Percentiles rank a stretch among this genome's conserved stretches.
Evolutionary conservation across 169 alveolate species (phyloP).

Genomic region (Plasmodium vinckei): DNA sequence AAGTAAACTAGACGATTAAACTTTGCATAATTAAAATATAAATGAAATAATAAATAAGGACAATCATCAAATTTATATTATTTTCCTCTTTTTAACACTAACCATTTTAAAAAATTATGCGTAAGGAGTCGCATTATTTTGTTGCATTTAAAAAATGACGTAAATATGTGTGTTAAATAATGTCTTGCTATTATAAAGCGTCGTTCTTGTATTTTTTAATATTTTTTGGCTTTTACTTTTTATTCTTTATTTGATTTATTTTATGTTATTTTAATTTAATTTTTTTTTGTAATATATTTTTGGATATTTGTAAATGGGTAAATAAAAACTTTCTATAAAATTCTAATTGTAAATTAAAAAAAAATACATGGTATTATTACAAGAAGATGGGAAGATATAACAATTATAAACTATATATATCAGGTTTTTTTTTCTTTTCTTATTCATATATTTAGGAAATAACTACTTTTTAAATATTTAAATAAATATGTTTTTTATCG

Average conservation of each 20-base stretch:
- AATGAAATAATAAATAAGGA: no score
- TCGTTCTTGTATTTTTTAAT: not conserved
- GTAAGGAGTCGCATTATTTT: conserved; percentile 83
- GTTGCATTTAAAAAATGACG: conserved; percentile 25
- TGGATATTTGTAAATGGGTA: not conserved
- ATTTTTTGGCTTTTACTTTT: not conserved
- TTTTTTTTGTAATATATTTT: conserved; percentile 3
- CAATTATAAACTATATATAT: not conserved
- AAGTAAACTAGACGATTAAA: no score
- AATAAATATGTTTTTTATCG: not conserved
- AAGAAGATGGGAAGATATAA: not conserved
- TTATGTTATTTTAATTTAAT: not conserved
- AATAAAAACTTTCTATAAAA: not conserved
- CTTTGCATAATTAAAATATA: no score
- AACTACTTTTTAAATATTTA: not conserved
- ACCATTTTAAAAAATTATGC: conserved; percentile 86
- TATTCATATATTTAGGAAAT: not conserved
- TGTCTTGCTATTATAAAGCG: not conserved
- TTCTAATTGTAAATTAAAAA: not conserved
- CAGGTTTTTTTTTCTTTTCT: conserved; percentile 3
- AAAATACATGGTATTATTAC: not conserved
- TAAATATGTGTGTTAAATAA: not conserved
- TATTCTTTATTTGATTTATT: not conserved
- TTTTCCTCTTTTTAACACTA: conserved; percentile 19
- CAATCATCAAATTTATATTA: no score